Base-by-base conservation (phyloP, 1,284 basidiomycete genomes). In the Sparassis latifolia region DNA sequence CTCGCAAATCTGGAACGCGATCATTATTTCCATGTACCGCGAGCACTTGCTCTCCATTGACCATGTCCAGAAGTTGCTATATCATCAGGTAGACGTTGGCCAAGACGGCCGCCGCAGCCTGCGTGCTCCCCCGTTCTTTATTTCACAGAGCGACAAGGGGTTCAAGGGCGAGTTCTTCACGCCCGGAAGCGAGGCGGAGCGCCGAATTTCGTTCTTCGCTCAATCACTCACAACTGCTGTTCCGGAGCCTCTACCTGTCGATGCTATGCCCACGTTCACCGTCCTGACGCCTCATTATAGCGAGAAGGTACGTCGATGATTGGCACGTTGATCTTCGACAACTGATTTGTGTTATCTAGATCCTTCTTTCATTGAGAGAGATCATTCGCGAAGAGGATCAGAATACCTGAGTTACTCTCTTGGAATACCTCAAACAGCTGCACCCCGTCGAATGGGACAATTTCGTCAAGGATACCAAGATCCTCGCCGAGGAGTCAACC, bases 361-460 rank as follows among this genome's bases (percentile, higher is more conserved):
- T 96, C 57, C 72, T 97, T 40, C 77, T 97, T 5, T 96, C 93
- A 6, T 79, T 97, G 4, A 81, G 94, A 58, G 94, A 97, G 69
- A 97, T 97, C 66, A 97, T 97, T 61, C 87, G 93, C 59, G 94
- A 97, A 69, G 92, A 97, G 66, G 92, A 97, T 68, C 90, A 95
- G 68, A 89, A 92, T 66, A 92, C 92, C 6, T 91, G 94, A 48
- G 94, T 97, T 49, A 97, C 94, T 5, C 79, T 97, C 10, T 77
- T 97, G 48, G 94, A 97, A 69, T 97, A 99, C 73, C 79, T 99
- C 62, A 99, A 99, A 73, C 96, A 99, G 70, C 83, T 99, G 44
- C 96, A 99, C 67, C 91, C 94, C 3, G 78, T 99, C 62, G 96
- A 99, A 68, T 99, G 96, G 96, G 93, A 97, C 74, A 99, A 99